These are phyloP conservation scores for Populus hybrid DNA, from an alignment of 441 rosid species.

Conservation along the genomic window DNA sequence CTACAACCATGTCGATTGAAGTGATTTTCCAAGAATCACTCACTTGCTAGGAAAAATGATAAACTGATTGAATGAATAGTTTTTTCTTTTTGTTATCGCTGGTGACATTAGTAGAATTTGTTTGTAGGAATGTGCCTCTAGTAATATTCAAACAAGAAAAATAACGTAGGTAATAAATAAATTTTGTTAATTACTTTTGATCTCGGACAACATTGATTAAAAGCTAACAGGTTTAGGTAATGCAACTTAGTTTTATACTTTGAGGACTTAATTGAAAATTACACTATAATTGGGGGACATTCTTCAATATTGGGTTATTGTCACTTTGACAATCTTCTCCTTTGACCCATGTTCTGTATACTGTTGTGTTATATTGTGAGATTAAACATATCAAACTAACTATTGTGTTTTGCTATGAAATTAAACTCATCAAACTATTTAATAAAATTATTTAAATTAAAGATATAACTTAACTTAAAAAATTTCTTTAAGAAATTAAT, in stretches of 20 bases:
- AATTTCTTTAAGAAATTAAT: too few species aligned
- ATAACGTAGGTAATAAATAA: too few species aligned
- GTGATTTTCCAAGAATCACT: background rate
- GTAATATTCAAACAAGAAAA: too few species aligned
- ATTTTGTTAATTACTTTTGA: too few species aligned
- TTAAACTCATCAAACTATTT: background rate
- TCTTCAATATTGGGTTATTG: background rate
- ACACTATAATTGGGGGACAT: too few species aligned
- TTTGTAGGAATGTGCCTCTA: background rate
- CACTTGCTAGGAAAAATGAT: background rate
- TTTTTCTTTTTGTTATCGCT: background rate
- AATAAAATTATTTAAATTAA: too few species aligned
- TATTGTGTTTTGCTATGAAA: too few species aligned
- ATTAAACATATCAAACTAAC: background rate
- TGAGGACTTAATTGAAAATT: too few species aligned
- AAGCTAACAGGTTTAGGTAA: background rate
- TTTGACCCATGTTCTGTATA: background rate
- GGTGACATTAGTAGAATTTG: background rate
- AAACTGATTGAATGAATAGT: background rate
- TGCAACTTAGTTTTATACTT: background rate
- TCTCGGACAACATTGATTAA: background rate
- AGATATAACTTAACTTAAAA: too few species aligned
- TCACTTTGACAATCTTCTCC: background rate
- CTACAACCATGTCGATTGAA: background rate
- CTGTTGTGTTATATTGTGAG: background rate